These are phyloP conservation scores for Mitragyna speciosa DNA, from an alignment of 257 asterid genomes.

Conservation along the genomic window DNA sequence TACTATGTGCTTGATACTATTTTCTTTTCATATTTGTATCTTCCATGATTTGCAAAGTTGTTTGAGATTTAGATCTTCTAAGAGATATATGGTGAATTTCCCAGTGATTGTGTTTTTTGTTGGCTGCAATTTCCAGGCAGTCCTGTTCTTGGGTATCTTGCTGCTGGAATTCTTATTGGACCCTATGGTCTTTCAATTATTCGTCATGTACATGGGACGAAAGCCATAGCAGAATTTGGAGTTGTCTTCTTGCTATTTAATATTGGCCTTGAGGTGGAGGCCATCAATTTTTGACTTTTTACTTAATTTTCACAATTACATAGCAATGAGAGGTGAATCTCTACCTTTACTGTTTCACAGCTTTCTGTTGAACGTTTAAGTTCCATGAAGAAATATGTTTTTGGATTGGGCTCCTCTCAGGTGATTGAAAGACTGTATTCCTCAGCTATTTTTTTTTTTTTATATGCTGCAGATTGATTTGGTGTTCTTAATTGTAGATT, in stretches of 20 bases:
- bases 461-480: constrained; percentile 5
- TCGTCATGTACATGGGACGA: constrained; percentile 96
- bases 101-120: constrained; percentile 25
- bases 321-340: constrained; percentile 13
- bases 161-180: constrained; percentile 99
- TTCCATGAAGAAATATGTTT: constrained; percentile 99
- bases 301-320: not conserved
- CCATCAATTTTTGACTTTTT: constrained; percentile 3
- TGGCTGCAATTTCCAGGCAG: constrained; percentile 63
- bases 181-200: constrained; percentile 98
- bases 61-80: not conserved
- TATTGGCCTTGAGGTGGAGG: constrained; percentile 94
- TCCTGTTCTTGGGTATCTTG: constrained; percentile 97
- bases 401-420: constrained; percentile 98
- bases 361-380: constrained; percentile 98
- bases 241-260: constrained; percentile 97
- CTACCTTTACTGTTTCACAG: constrained; percentile 43
- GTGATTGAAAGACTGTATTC: constrained; percentile 43
- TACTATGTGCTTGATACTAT: not conserved
- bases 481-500: constrained; percentile 12
- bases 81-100: not conserved
- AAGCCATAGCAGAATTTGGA: constrained; percentile 98
- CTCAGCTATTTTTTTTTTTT: constrained; percentile 6
- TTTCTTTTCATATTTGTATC: too few relatives aligned
- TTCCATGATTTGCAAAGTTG: not conserved